Evolutionary conservation across 352 stramenopile genomes (phyloP).

Genomic region (Phytophthora hybrid): DNA sequence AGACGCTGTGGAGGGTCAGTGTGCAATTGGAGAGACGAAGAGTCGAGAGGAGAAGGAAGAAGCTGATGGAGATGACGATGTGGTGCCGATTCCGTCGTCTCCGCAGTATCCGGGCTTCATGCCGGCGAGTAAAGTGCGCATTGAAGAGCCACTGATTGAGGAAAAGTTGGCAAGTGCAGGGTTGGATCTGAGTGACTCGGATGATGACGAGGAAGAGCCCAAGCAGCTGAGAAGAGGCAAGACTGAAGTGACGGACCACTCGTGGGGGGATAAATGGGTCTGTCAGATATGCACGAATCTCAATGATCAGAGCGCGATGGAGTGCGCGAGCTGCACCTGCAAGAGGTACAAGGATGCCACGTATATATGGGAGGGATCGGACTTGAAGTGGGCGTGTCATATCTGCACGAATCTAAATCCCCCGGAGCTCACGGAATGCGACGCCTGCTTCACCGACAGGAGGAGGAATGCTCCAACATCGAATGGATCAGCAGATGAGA

Average conservation of each 20-base stretch:
- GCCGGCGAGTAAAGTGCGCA: conserved; percentile 33
- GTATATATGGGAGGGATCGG: conserved; percentile 1
- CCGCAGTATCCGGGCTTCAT: conserved; percentile 30
- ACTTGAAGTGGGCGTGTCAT: conserved; percentile 39
- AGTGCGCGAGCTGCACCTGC: conserved; percentile 32
- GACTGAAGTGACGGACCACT: conserved; percentile 6
- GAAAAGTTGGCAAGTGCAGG: conserved; percentile 59
- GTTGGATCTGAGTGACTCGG: conserved; percentile 62
- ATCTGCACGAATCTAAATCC: conserved; percentile 42
- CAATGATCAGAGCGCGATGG: conserved; percentile 28
- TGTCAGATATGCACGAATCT: conserved; percentile 43
- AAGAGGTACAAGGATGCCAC: conserved; percentile 18
- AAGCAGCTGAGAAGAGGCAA: conserved; percentile 18
- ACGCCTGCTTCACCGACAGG: conserved; percentile 30
- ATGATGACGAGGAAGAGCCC: conserved; percentile 40
- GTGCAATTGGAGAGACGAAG: conserved; percentile 17
- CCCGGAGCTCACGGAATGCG: conserved; percentile 20
- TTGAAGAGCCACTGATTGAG: conserved; percentile 39
- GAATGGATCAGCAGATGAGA: not conserved
- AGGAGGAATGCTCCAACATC: not conserved
- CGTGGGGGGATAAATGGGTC: conserved; percentile 38
- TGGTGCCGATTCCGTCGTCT: conserved; percentile 7
- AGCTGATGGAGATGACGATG: conserved; percentile 14
- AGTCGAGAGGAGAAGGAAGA: conserved; percentile 8
- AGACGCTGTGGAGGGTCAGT: conserved; percentile 3